A percentile compares a stretch with the other conserved stretches of the same genome.
phyloP scores from a whole-genome alignment of 495 filamentous ascomycete genomes.

The Pyrenula massariospora region DNA sequence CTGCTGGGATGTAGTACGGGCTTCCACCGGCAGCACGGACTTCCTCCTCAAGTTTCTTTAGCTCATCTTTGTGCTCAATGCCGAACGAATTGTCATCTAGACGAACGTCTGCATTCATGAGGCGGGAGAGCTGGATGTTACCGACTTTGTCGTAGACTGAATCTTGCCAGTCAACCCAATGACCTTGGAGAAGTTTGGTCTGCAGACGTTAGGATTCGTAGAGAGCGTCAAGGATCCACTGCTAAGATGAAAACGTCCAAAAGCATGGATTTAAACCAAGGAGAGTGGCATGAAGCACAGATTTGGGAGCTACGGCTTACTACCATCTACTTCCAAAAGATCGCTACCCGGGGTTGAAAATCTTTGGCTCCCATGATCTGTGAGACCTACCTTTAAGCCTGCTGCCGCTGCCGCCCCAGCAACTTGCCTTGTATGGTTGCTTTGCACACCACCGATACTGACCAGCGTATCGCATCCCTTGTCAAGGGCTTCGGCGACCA shows the following conservation, averaged over 20 bases:
- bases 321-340: no score
- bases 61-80: slow-evolving; percentile 47
- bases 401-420: slow-evolving; percentile 41
- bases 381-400: slow-evolving; percentile 33
- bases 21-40: slow-evolving; percentile 30
- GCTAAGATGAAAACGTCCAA: no score
- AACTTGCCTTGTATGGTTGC: slow-evolving; percentile 54
- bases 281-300: no score
- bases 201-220: no score
- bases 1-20: slow-evolving; percentile 55
- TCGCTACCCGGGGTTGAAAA: no score
- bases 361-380: no score
- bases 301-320: no score
- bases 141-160: slow-evolving; percentile 41
- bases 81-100: slow-evolving; percentile 40
- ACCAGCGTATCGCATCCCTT: slow-evolving; percentile 44
- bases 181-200: slow-evolving; percentile 39
- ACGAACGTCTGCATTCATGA: slow-evolving; percentile 48
- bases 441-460: slow-evolving; percentile 52
- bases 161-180: slow-evolving; percentile 47
- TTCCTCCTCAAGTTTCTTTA: slow-evolving; percentile 32
- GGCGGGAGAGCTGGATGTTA: slow-evolving; percentile 49
- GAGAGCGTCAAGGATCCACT: no score
- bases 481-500: slow-evolving; percentile 42
- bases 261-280: no score